These are phyloP conservation scores for Tricladium varicosporioides DNA, from an alignment of 2,329 filamentous ascomycete genomes.

Conservation along the genomic window DNA sequence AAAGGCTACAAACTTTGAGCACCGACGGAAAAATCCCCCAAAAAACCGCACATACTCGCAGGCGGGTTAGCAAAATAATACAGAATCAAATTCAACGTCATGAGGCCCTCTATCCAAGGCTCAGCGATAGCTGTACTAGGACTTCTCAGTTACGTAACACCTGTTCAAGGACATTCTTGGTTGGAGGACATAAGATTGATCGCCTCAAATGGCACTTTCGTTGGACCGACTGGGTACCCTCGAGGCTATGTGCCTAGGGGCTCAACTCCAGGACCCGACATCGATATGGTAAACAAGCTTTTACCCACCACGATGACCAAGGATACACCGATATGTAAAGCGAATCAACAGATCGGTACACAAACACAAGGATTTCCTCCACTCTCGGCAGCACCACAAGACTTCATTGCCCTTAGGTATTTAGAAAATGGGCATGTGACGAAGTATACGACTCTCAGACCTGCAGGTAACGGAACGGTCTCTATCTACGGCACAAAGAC, in stretches of 20 bases:
- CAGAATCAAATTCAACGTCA: conserved; percentile 12
- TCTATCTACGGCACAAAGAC: conserved; percentile 71
- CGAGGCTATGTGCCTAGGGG: conserved; percentile 65
- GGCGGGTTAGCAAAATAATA: conserved; percentile 17
- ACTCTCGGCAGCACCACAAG: conserved; percentile 52
- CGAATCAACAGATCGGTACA: conserved; percentile 53
- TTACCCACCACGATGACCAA: conserved; percentile 46
- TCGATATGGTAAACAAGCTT: conserved; percentile 54
- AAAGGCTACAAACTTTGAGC: not conserved
- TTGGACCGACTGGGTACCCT: conserved; percentile 70
- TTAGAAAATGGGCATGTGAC: conserved; percentile 77
- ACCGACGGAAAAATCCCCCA: not conserved
- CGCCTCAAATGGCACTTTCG: conserved; percentile 69
- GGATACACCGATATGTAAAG: conserved; percentile 61
- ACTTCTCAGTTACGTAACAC: conserved; percentile 18
- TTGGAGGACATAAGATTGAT: conserved; percentile 74
- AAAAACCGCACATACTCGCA: conserved; percentile 14
- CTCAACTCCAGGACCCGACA: conserved; percentile 58
- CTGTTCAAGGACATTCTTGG: conserved; percentile 70
- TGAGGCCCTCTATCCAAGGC: conserved; percentile 14
- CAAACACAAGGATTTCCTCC: conserved; percentile 20
- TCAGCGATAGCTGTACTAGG: conserved; percentile 14
- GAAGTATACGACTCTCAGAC: conserved; percentile 52
- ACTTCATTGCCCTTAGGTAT: conserved; percentile 65
- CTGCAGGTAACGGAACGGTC: conserved; percentile 65